Evolutionary conservation across 495 filamentous ascomycete genomes (phyloP), one percentile per base, ranked within the genome.

Genomic region (Penicillium salamii): DNA sequence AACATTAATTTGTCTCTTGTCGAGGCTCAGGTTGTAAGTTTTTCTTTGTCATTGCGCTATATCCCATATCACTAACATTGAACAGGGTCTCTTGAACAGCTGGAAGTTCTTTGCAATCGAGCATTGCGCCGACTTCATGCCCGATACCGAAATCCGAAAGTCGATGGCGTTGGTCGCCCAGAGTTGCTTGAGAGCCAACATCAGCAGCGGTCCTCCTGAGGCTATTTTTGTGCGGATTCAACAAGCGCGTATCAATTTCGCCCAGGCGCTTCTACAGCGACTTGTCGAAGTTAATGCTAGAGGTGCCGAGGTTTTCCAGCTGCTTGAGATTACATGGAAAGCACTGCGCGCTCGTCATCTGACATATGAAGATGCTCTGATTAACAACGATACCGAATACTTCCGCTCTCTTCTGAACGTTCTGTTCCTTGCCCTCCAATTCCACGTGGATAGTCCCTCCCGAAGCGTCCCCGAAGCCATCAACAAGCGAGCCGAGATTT

Each of bases 81-180:
- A 53, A 13, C 48, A 91, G 86, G 76, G 76, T 46, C 81, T 99
- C 28, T 83, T 96, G 42, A 78, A 87, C 51, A 86, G 89, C 50
- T 99, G 93, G 93, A 91, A 90, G 64, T 83, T 87, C 40, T 81
- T 99, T 11, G 83, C 90, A 9, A 75, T 91, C 38, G 92, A 97
- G 67, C 79, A 97, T 36, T 89, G 85, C 57, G 76, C 78, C 13
- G 83, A 84, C 49, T 74, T 93, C 28, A 72, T 78, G 33, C 70
- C 74, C 31, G 79, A 87, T 42, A 67, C 68, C 7, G 76, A 82
- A 24, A 69, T 93, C n/a, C 84, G 83, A 62, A 81, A 82, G 43
- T 80, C 84, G 51, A 71, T 88, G 63, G 75, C 78, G 9, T 52
- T 81, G 38, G 84, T 89, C n/a, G 79, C 81, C n/a, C 76, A 79